These are phyloP conservation scores for Jatropha multifida DNA, from an alignment of 441 rosid species.

Conservation along the genomic window DNA sequence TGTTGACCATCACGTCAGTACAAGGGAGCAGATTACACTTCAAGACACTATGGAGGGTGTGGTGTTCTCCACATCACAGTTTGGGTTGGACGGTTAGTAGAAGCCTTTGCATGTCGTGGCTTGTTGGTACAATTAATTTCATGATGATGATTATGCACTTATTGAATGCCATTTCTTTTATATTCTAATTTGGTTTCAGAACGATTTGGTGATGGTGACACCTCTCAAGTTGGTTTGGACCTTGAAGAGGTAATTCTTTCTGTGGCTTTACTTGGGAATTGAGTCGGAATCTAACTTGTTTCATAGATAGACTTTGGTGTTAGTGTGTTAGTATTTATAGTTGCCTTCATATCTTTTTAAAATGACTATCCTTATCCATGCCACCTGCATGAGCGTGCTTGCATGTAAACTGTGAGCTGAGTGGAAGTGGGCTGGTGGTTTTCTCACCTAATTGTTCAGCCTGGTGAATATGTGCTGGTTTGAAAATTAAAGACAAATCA, in stretches of 20 bases:
- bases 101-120: constrained; percentile 22
- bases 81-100: constrained; percentile 94
- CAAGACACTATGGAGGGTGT: constrained; percentile 99
- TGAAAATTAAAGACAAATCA: neutral
- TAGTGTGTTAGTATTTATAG: neutral
- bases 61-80: constrained; percentile 87
- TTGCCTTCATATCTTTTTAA: constrained; percentile 6
- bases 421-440: neutral
- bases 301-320: neutral
- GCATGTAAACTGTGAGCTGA: neutral
- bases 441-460: neutral
- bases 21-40: constrained; percentile 97
- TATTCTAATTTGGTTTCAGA: constrained; percentile 50
- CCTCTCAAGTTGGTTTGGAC: constrained; percentile 89
- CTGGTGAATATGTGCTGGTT: neutral
- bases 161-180: constrained; percentile 21
- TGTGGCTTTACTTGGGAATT: constrained; percentile 11
- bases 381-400: neutral
- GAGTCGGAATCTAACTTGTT: neutral
- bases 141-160: constrained; percentile 6
- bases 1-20: constrained; percentile 95
- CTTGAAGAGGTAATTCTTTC: constrained; percentile 83
- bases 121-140: constrained; percentile 12
- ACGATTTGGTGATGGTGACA: constrained; percentile 96
- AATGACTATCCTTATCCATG: neutral